Evolutionary conservation across 306 rosid genomes (phyloP).

Genomic region (Cicer cuneatum): DNA sequence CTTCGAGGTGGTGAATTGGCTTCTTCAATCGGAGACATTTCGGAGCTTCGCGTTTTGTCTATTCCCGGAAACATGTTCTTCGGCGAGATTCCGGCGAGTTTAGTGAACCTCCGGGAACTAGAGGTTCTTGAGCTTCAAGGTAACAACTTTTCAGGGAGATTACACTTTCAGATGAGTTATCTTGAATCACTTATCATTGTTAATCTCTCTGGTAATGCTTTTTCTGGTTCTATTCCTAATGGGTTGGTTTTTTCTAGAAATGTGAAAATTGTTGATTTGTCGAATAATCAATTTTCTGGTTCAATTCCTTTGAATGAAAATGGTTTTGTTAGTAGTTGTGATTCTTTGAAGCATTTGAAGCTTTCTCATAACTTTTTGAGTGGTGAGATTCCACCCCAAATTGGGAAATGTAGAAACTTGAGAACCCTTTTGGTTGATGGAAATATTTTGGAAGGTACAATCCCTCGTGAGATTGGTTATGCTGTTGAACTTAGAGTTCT

Average conservation of each 20-base stretch:
- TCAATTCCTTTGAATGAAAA: constrained; percentile 38
- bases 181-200: constrained; percentile 55
- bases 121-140: constrained; percentile 63
- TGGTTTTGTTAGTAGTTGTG: constrained; percentile 36
- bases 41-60: constrained; percentile 54
- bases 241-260: constrained; percentile 50
- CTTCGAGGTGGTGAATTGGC: constrained; percentile 50
- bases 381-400: constrained; percentile 55
- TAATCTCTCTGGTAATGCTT: constrained; percentile 61
- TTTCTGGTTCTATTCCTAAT: constrained; percentile 56
- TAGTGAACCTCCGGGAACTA: constrained; percentile 50
- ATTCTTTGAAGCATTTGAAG: constrained; percentile 55
- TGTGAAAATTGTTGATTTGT: constrained; percentile 58
- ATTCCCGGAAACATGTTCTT: constrained; percentile 57
- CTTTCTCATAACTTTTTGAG: constrained; percentile 63
- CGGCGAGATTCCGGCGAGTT: constrained; percentile 57
- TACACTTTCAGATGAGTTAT: constrained; percentile 52
- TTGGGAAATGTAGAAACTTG: constrained; percentile 63
- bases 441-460: constrained; percentile 62
- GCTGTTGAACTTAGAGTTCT: constrained; percentile 58
- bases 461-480: constrained; percentile 61
- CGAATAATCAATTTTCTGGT: constrained; percentile 61
- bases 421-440: constrained; percentile 66
- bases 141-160: constrained; percentile 62
- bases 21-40: constrained; percentile 49